Percentiles rank a stretch among this genome's conserved stretches.
phyloP scores from a whole-genome alignment of 306 rosid species.

The Sicyos baderoa region DNA sequence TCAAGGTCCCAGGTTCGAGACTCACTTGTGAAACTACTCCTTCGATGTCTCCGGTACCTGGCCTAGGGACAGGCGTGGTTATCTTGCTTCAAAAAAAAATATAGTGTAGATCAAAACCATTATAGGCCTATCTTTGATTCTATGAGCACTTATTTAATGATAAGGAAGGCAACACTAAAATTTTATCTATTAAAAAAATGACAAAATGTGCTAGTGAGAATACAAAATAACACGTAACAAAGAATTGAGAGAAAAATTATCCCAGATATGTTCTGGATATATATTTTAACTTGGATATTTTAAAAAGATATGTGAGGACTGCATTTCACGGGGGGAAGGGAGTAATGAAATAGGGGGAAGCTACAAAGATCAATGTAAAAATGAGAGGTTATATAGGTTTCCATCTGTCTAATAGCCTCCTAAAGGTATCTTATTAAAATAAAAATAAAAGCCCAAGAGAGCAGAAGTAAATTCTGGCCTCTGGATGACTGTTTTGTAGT shows the following conservation, averaged over 20 bases:
- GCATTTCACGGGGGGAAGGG: neutral
- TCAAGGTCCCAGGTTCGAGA: too few relatives aligned
- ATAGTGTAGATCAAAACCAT: too few relatives aligned
- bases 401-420: neutral
- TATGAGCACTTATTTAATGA: neutral
- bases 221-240: neutral
- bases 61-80: too few relatives aligned
- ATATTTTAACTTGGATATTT: neutral
- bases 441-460: neutral
- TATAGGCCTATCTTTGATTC: too few relatives aligned
- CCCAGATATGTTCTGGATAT: neutral
- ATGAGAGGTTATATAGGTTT: neutral
- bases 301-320: neutral
- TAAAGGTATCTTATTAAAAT: neutral
- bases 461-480: slow-evolving; percentile 2
- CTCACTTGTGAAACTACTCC: too few relatives aligned
- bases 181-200: neutral
- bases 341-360: neutral
- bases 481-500: neutral
- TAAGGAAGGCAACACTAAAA: neutral
- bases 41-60: too few relatives aligned
- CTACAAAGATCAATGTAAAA: slow-evolving; percentile 1
- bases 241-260: neutral
- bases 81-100: too few relatives aligned
- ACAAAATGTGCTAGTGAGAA: neutral